phyloP scores from a whole-genome alignment of 345 rosid species.

The Kernera saxatilis region DNA sequence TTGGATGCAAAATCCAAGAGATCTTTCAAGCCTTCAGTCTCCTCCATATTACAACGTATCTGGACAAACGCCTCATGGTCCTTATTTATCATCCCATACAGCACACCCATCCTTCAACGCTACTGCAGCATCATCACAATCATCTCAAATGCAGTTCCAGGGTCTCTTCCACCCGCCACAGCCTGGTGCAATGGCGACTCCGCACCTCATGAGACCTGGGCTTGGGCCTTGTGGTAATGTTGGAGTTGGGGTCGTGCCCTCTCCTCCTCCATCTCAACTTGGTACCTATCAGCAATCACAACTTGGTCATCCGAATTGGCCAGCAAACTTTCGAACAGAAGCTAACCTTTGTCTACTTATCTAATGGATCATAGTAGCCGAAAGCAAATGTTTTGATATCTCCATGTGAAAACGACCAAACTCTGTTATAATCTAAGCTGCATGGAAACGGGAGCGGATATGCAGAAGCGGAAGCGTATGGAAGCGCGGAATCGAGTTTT shows the following conservation, averaged over 20 bases:
- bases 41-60: slow-evolving; percentile 72
- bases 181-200: slow-evolving; percentile 58
- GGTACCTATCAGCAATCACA: slow-evolving; percentile 92
- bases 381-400: slow-evolving; percentile 26
- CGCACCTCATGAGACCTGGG: slow-evolving; percentile 78
- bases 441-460: too few relatives aligned
- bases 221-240: slow-evolving; percentile 81
- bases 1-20: slow-evolving; percentile 90
- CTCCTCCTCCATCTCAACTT: slow-evolving; percentile 63
- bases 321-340: slow-evolving; percentile 66
- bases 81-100: slow-evolving; percentile 73
- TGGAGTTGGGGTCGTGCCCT: slow-evolving; percentile 70
- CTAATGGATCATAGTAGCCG: slow-evolving; percentile 43
- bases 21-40: slow-evolving; percentile 62
- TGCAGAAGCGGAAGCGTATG: too few relatives aligned
- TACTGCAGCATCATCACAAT: slow-evolving; percentile 70
- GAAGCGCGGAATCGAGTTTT: too few relatives aligned
- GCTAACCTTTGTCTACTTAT: slow-evolving; percentile 35
- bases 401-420: slow-evolving; percentile 30
- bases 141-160: slow-evolving; percentile 89
- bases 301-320: slow-evolving; percentile 88
- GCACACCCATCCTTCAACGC: slow-evolving; percentile 75
- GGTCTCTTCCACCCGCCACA: slow-evolving; percentile 78
- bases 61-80: slow-evolving; percentile 75
- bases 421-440: too few relatives aligned